Evolutionary conservation across 75 land plant genomes (phyloP).

Genomic region (Larix kaempferi): DNA sequence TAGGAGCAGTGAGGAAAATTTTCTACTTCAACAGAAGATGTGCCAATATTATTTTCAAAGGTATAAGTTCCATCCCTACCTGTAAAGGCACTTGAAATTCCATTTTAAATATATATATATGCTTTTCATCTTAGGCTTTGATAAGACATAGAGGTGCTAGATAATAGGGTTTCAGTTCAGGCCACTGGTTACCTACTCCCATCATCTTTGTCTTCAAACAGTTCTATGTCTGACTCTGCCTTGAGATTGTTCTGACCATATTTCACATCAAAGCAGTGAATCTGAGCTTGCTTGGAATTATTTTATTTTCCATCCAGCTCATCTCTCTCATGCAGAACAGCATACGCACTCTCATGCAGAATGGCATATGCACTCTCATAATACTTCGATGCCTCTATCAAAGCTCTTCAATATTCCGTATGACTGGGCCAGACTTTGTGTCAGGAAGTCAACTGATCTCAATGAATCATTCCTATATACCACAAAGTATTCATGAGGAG

Average conservation of each 20-base stretch:
- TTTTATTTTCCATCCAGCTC: background rate
- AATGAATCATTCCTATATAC: too few relatives aligned
- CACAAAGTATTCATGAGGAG: too few relatives aligned
- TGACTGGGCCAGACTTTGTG: too few relatives aligned
- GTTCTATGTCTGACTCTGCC: background rate
- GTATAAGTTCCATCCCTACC: slow-evolving; percentile 1
- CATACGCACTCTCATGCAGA: too few relatives aligned
- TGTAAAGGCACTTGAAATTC: background rate
- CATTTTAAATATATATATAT: too few relatives aligned
- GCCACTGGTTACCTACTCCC: background rate
- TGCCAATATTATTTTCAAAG: background rate
- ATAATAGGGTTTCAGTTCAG: background rate
- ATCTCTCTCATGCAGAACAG: too few relatives aligned
- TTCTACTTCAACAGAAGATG: background rate
- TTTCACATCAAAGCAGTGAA: background rate
- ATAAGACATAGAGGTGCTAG: background rate
- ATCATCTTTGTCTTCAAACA: background rate
- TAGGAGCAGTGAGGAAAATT: background rate
- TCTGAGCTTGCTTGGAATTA: background rate
- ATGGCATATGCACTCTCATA: too few relatives aligned
- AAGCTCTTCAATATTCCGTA: too few relatives aligned
- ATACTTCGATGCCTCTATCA: too few relatives aligned
- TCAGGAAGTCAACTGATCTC: too few relatives aligned
- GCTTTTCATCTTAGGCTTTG: too few relatives aligned
- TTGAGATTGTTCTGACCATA: too few relatives aligned